Conservation (phyloP, 495 filamentous ascomycete genomes). For the Penicillium coprophilum region DNA sequence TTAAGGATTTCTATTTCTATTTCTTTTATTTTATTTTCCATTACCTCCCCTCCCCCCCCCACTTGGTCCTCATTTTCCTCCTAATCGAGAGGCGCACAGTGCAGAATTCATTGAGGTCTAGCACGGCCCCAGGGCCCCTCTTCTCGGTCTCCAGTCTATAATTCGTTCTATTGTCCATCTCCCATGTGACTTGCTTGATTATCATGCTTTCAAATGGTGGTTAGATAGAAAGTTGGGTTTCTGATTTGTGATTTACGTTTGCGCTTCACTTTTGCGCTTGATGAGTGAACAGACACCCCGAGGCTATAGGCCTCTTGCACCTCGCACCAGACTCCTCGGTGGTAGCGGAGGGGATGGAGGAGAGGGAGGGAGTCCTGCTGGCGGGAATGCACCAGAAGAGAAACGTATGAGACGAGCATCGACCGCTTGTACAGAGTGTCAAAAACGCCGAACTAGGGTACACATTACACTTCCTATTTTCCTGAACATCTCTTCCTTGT, state of each 20-base stretch:
- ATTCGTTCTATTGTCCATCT: constrained; percentile 1
- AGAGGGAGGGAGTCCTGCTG: constrained; percentile 17
- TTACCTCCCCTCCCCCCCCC: constrained; percentile 1
- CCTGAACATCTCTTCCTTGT: not conserved
- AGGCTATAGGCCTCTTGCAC: constrained; percentile 38
- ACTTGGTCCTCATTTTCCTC: not conserved
- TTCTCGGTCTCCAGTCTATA: constrained; percentile 9
- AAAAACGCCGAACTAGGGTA: constrained; percentile 46
- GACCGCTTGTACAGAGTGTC: constrained; percentile 44
- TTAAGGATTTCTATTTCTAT: too few relatives aligned
- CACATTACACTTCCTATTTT: constrained; percentile 4
- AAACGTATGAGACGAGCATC: constrained; percentile 41
- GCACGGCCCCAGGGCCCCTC: constrained; percentile 7
- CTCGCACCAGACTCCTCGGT: constrained; percentile 25
- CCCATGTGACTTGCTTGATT: constrained; percentile 7
- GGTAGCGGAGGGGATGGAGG: constrained; percentile 3
- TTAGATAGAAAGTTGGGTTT: constrained; percentile 3
- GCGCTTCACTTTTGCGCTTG: not conserved
- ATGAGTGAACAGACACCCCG: constrained; percentile 37
- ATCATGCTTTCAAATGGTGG: constrained; percentile 10
- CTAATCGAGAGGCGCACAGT: not conserved
- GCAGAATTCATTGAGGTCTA: constrained; percentile 7
- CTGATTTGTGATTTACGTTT: not conserved
- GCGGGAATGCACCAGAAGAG: constrained; percentile 29
- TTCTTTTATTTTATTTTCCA: not conserved